Evolutionary conservation across 257 asterid genomes (phyloP).

Genomic region (Handroanthus guayacan): DNA sequence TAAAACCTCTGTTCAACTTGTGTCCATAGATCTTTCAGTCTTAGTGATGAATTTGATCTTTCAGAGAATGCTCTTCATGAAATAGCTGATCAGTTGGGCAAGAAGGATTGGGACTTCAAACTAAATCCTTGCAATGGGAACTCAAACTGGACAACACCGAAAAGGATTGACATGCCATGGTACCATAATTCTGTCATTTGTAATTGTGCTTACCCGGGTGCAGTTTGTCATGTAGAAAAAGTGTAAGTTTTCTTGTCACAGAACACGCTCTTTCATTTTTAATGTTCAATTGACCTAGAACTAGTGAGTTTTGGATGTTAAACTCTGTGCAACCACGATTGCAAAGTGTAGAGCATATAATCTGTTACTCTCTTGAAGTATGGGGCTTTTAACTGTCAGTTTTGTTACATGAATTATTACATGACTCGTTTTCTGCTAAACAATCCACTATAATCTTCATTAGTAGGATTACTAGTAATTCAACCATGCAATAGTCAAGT

Average conservation of each 20-base stretch:
- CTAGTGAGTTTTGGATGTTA: not conserved
- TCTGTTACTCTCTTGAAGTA: too few species aligned
- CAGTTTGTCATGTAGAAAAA: constrained; percentile 54
- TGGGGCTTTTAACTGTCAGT: too few species aligned
- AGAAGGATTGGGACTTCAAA: constrained; percentile 40
- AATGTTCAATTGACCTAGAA: not conserved
- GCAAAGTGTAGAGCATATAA: too few species aligned
- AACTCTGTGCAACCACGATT: not conserved
- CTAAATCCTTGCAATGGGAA: constrained; percentile 65
- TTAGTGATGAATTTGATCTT: constrained; percentile 3
- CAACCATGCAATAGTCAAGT: too few species aligned
- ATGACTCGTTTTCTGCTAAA: too few species aligned
- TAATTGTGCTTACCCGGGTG: constrained; percentile 52
- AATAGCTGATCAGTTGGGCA: too few species aligned
- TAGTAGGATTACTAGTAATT: too few species aligned
- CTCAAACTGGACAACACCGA: constrained; percentile 53
- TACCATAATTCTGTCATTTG: constrained; percentile 52
- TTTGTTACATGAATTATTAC: too few species aligned
- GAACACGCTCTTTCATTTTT: not conserved
- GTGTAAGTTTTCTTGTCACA: constrained; percentile 48
- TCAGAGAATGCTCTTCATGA: not conserved
- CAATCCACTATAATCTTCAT: too few species aligned
- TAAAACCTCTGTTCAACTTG: not conserved
- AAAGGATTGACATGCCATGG: constrained; percentile 25
- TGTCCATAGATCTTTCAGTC: not conserved